Base-by-base conservation (phyloP, 257 asterid species). In the Capsicum baccatum region DNA sequence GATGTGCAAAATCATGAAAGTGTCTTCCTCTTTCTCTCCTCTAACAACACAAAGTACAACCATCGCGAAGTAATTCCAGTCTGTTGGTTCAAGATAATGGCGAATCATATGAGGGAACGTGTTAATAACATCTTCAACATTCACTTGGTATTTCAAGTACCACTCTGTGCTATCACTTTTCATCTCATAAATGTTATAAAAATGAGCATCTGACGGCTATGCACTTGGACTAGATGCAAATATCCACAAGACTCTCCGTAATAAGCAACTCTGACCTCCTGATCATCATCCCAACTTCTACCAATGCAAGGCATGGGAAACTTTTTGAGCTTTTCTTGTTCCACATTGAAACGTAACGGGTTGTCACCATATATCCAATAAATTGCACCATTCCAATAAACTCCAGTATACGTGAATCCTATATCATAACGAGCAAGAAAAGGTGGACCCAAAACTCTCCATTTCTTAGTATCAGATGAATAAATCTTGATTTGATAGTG, bases 381-480 rank as follows among this genome's bases (percentile, higher is more conserved):
- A 67, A 67, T 67, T 35, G 48, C 19, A 67, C 50, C 74, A 35
- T 67, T 67, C 74, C 74, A 67, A 35, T 67, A 67, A 35, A 67
- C 74, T 67, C 74, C 74, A 6, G 12, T 67, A 7, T 35, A 35
- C 19, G 3, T 35, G 19, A 67, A 67, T 35, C 50, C 19, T 67
- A 35, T 67, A 67, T 67, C 74, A 19, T 67, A 67, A 35, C 21
- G 21, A 67, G 82, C 42, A 19, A 26, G 50, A 50, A 87, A 87
- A 16, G 87, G 82, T 12, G 81, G 82, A 5, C 87, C 88, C 4
- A 79, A 80, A 17, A 55, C 80, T 44, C 79, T 86, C 91, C 92
- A 67, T 67, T 67, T 13, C 50, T 67, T 67, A 35, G 44, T 3
- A 6, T 67, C 19, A 67, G 50, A 67, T 11, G 93, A 88, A 83